Conservation (phyloP, 148 eudicot genomes). For the Vaccinium macrocarpon region DNA sequence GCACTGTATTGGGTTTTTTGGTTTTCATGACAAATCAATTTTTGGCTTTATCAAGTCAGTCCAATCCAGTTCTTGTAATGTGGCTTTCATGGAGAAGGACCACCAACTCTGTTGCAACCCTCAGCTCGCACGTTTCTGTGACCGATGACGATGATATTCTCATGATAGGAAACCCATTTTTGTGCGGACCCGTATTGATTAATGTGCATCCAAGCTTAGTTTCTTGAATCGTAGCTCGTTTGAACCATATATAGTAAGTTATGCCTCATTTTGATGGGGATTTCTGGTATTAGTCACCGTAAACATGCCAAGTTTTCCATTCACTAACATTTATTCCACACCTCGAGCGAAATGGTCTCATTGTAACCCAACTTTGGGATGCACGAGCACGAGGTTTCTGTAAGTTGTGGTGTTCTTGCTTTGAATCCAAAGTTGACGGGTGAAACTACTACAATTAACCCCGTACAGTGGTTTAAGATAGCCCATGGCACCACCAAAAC, state of each 20-base stretch:
- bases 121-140: not conserved
- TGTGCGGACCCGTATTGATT: not conserved
- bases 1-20: not conserved
- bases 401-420: not conserved
- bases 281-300: not conserved
- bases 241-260: too few relatives aligned
- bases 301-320: not conserved
- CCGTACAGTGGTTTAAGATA: too few relatives aligned
- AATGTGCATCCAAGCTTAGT: not conserved
- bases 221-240: not conserved
- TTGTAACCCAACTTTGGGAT: not conserved
- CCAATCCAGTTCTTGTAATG: slow-evolving; percentile 19
- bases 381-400: not conserved
- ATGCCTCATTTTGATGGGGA: not conserved
- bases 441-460: too few relatives aligned
- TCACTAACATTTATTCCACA: not conserved
- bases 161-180: too few relatives aligned
- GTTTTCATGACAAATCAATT: not conserved
- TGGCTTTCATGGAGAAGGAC: not conserved
- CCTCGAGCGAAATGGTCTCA: not conserved
- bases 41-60: not conserved
- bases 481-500: too few relatives aligned
- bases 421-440: not conserved
- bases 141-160: not conserved
- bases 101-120: not conserved